Percentiles rank a stretch among this genome's conserved stretches.
These are phyloP conservation scores for Gymnopus androsaceus DNA, from an alignment of 1,284 basidiomycete genomes.

Conservation along the genomic window DNA sequence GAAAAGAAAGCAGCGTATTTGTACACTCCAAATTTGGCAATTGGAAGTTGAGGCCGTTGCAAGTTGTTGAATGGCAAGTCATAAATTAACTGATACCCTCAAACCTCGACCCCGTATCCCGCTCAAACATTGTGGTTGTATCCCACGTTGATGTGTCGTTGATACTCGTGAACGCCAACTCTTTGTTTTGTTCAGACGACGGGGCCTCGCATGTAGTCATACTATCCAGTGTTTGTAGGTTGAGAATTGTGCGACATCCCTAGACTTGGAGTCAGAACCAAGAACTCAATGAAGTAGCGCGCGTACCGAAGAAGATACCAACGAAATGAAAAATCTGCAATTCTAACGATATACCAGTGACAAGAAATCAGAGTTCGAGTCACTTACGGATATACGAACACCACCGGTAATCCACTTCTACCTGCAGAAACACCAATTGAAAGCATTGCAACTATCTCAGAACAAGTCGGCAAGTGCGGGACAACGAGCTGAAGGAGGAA, in stretches of 20 bases:
- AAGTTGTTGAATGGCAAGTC: too few species aligned
- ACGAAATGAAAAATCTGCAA: background rate
- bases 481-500: background rate
- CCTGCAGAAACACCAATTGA: background rate
- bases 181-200: background rate
- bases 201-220: too few species aligned
- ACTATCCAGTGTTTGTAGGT: conserved; percentile 1
- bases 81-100: too few species aligned
- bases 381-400: conserved; percentile 4
- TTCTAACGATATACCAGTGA: too few species aligned
- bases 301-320: background rate
- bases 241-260: conserved; percentile 4
- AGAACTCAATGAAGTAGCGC: background rate
- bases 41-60: too few species aligned
- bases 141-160: background rate
- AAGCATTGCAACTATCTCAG: background rate
- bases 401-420: background rate
- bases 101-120: too few species aligned
- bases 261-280: background rate
- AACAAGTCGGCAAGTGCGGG: background rate
- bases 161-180: background rate
- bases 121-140: background rate
- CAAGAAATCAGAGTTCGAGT: background rate
- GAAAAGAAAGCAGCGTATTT: too few species aligned
- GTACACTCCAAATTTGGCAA: too few species aligned